Percentiles rank a stretch among this genome's conserved stretches.
phyloP scores from a whole-genome alignment of 2,329 filamentous ascomycete genomes.

The Claviceps capensis region DNA sequence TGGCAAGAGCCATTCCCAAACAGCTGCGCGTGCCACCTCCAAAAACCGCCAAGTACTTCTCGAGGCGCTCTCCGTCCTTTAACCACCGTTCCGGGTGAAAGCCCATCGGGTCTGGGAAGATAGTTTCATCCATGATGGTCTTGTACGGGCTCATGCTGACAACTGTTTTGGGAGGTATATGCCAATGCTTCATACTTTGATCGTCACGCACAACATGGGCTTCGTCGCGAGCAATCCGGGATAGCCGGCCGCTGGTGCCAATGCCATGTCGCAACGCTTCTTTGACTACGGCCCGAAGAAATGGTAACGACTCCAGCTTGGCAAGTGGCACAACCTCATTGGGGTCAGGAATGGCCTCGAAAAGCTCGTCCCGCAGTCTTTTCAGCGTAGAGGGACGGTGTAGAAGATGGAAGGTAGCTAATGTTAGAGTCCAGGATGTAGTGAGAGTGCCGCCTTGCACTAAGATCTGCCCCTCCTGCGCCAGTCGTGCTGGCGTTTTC shows the following conservation, averaged over 20 bases:
- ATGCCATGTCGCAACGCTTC: conserved; percentile 37
- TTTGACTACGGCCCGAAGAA: conserved; percentile 36
- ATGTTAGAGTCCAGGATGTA: conserved; percentile 22
- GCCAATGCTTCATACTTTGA: conserved; percentile 14
- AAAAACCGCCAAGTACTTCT: conserved; percentile 21
- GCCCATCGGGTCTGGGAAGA: conserved; percentile 19
- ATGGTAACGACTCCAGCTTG: conserved; percentile 23
- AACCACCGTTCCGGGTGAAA: conserved; percentile 25
- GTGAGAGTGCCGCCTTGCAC: conserved; percentile 27
- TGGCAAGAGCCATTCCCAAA: conserved; percentile 24
- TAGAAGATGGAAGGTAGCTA: conserved; percentile 23
- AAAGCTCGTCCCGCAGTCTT: conserved; percentile 22
- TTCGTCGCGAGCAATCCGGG: conserved; percentile 31
- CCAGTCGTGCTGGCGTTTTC: conserved; percentile 20
- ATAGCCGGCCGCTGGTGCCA: conserved; percentile 31
- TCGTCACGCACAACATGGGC: conserved; percentile 17
- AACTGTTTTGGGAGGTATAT: conserved; percentile 19
- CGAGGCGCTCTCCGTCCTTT: conserved; percentile 16
- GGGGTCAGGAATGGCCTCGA: conserved; percentile 19
- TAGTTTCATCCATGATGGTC: conserved; percentile 19
- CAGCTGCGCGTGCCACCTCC: conserved; percentile 22
- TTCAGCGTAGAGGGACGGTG: conserved; percentile 17
- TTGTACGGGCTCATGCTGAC: conserved; percentile 25
- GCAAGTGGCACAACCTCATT: conserved; percentile 15
- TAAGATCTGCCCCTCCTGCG: conserved; percentile 25